Percentiles rank a stretch among this genome's conserved stretches.
phyloP scores from a whole-genome alignment of 768 basidiomycete species.

The Coprinopsis strossmayeri region DNA sequence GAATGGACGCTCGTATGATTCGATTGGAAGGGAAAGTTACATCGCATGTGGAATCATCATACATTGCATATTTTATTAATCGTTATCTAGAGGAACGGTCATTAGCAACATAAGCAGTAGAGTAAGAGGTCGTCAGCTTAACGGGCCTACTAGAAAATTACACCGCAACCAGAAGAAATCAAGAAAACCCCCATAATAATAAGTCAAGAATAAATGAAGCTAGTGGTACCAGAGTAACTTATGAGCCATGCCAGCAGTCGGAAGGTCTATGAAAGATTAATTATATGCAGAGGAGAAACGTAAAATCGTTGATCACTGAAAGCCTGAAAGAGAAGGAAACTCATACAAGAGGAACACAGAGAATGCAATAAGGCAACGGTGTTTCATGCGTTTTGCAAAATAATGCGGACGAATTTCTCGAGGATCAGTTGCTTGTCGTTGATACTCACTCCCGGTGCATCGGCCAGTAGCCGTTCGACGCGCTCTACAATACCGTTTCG shows the following conservation, averaged over 20 bases:
- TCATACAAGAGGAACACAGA: not conserved
- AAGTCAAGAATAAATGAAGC: conserved; percentile 5
- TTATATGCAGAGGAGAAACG: not conserved
- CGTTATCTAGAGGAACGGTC: too few relatives aligned
- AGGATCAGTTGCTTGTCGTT: conserved; percentile 48
- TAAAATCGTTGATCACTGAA: not conserved
- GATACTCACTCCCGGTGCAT: conserved; percentile 37
- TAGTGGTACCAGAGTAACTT: too few relatives aligned
- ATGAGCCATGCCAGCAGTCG: too few relatives aligned
- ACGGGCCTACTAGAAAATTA: too few relatives aligned
- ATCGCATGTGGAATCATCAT: too few relatives aligned
- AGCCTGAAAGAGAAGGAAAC: not conserved
- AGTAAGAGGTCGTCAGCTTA: too few relatives aligned
- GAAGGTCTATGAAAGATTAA: not conserved
- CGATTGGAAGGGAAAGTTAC: too few relatives aligned
- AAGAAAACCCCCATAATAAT: not conserved
- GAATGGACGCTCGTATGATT: too few relatives aligned
- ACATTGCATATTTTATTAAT: too few relatives aligned
- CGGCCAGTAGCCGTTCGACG: conserved; percentile 53
- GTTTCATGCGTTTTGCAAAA: conserved; percentile 41
- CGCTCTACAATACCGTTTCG: conserved; percentile 61
- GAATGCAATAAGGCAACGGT: not conserved
- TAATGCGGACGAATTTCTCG: conserved; percentile 55
- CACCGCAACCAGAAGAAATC: not conserved
- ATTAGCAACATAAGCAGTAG: too few relatives aligned